Percentiles rank a stretch among this genome's conserved stretches.
These are phyloP conservation scores for Aureobasidium sp. DNA, from an alignment of 2,329 filamentous ascomycete species.

Conservation along the genomic window DNA sequence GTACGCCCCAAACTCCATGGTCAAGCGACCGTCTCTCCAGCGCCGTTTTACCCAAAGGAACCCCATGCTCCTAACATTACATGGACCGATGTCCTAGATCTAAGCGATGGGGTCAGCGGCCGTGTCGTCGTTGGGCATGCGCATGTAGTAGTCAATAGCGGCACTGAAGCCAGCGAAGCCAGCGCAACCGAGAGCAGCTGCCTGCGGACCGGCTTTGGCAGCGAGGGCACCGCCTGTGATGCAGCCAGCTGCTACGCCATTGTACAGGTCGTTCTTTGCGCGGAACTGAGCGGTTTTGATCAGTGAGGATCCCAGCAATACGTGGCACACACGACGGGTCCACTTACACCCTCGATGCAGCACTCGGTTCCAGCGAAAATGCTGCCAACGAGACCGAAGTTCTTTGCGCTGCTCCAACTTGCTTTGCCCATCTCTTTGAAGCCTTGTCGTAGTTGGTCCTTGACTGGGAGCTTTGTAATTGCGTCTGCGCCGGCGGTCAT, in stretches of 20 bases:
- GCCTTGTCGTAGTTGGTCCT: slow-evolving; percentile 72
- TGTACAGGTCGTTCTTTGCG: slow-evolving; percentile 87
- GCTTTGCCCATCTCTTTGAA: slow-evolving; percentile 92
- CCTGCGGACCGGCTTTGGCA: slow-evolving; percentile 79
- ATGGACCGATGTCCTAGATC: neutral
- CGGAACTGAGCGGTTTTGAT: slow-evolving; percentile 40
- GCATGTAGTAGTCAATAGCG: slow-evolving; percentile 88
- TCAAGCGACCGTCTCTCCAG: neutral
- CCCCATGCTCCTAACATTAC: neutral
- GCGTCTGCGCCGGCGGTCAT: slow-evolving; percentile 48
- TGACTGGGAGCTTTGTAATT: slow-evolving; percentile 60
- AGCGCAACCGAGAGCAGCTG: slow-evolving; percentile 75
- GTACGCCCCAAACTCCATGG: neutral
- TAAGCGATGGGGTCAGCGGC: slow-evolving; percentile 30
- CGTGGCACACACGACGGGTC: neutral
- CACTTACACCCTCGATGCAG: slow-evolving; percentile 67
- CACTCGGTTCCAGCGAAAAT: slow-evolving; percentile 92
- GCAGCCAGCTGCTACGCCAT: slow-evolving; percentile 81
- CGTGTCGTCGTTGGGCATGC: slow-evolving; percentile 48
- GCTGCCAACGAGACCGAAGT: slow-evolving; percentile 88
- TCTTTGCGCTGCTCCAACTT: slow-evolving; percentile 77
- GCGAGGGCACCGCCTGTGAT: slow-evolving; percentile 84
- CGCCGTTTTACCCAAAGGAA: neutral
- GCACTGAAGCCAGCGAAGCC: slow-evolving; percentile 90
- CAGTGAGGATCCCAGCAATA: neutral